Base-by-base conservation (phyloP, 2,329 filamentous ascomycete species). In the Aspergillus aculeatus region DNA sequence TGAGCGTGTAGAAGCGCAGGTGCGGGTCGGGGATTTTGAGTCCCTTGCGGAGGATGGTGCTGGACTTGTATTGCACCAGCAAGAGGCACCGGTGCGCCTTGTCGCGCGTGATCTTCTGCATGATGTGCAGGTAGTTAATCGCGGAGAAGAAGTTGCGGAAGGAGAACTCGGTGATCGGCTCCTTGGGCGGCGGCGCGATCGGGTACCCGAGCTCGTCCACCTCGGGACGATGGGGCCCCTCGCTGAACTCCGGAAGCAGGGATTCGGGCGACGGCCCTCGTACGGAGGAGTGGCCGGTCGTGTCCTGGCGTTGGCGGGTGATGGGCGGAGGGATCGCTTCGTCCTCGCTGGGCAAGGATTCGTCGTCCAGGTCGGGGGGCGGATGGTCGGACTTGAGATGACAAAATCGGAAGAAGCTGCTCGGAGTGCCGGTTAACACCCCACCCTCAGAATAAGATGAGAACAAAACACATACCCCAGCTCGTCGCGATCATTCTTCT, bases 101-200 rank as follows among this genome's bases (percentile, higher is more conserved):
- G 77, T 91, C 86, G 69, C 96, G 96, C 78, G 93, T 97, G 61
- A 98, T 90, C 78, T 99, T 99, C 72, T 99, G 95, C 85, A 99
- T 91, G 61, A 97, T 88, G 65, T 96, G 92, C 21, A 99, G 83
- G 76, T 96, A 94, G 78, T 96, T 98, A 80, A 97, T 97, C 49
- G 90, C 86, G 1, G 92, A 90, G 81, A 96, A 96, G 81, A 98
- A 96, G 75, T 96, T 96, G 68, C 95, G 91, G 77, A 91, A 92
- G 12, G 91, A 96, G 79, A 93, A 98, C 69, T 88, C 87, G 1
- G 91, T 96, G 64, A 98, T 93, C 31, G 92, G 92, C 49, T 77
- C 74, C 54, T 75, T 77, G 0, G 92, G 91, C 7, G 89, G 81
- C 2, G 89, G 84, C 84, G 58, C 89, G 0, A 76, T 84, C 0